phyloP scores from a whole-genome alignment of 257 asterid genomes.

The Fraxinus pennsylvanica region DNA sequence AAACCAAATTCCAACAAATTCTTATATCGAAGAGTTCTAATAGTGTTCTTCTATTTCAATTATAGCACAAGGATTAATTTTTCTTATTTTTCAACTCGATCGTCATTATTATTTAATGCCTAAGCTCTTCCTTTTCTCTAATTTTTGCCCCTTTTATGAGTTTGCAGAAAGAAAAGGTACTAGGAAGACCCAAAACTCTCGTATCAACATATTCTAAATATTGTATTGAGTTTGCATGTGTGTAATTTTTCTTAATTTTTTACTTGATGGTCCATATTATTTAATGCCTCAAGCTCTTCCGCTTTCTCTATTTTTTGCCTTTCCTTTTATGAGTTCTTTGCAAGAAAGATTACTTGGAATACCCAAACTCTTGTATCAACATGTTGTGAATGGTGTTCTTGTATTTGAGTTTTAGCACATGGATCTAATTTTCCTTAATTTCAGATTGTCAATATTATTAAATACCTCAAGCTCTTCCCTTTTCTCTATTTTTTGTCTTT shows the following conservation, averaged over 20 bases:
- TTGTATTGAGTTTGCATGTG: not conserved
- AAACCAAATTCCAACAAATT: too few species aligned
- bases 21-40: not conserved
- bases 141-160: not conserved
- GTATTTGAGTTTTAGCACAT: not conserved
- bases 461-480: not conserved
- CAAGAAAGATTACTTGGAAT: not conserved
- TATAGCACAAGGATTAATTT: not conserved
- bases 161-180: not conserved
- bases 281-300: not conserved
- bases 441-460: not conserved
- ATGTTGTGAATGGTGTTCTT: not conserved
- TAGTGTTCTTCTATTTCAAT: not conserved
- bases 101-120: not conserved
- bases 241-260: not conserved
- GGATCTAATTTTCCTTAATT: not conserved
- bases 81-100: not conserved
- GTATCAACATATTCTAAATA: not conserved
- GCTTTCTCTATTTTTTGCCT: not conserved
- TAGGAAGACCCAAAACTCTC: not conserved
- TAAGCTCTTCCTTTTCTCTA: not conserved
- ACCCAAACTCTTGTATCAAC: not conserved
- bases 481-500: not conserved
- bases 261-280: not conserved
- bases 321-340: not conserved